These are phyloP conservation scores for Colletotrichum aenigma DNA, from an alignment of 2,329 filamentous ascomycete genomes.

Conservation along the genomic window DNA sequence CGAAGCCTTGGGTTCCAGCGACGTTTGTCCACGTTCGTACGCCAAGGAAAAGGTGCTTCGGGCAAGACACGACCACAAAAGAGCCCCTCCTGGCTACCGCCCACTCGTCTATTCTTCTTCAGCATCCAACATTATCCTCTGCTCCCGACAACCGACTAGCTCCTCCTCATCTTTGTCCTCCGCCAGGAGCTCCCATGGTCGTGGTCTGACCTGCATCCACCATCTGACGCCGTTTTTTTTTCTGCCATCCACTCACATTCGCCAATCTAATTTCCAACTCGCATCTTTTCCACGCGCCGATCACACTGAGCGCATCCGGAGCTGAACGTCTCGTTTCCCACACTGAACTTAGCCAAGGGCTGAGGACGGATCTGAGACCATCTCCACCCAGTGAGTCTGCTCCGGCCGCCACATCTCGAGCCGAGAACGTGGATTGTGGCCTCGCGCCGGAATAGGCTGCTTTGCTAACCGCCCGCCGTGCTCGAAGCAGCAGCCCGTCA, in stretches of 20 bases:
- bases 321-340: background rate
- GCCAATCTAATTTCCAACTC: background rate
- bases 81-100: background rate
- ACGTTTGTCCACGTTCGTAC: background rate
- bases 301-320: constrained; percentile 11
- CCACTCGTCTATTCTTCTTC: background rate
- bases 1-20: background rate
- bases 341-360: constrained; percentile 2
- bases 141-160: background rate
- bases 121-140: background rate
- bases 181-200: background rate
- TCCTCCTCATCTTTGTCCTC: background rate
- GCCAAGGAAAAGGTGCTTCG: constrained; percentile 1
- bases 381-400: constrained; percentile 13
- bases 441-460: constrained; percentile 11
- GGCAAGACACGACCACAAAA: constrained; percentile 4
- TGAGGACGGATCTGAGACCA: constrained; percentile 14
- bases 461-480: background rate
- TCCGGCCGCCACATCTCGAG: constrained; percentile 14
- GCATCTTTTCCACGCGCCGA: background rate
- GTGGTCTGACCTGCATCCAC: constrained; percentile 9
- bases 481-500: background rate
- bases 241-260: background rate
- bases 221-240: background rate
- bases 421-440: constrained; percentile 12